Evolutionary conservation across 805 yeast genomes (phyloP), one percentile per base, ranked within the genome.

Genomic region (Lipomyces kockii): DNA sequence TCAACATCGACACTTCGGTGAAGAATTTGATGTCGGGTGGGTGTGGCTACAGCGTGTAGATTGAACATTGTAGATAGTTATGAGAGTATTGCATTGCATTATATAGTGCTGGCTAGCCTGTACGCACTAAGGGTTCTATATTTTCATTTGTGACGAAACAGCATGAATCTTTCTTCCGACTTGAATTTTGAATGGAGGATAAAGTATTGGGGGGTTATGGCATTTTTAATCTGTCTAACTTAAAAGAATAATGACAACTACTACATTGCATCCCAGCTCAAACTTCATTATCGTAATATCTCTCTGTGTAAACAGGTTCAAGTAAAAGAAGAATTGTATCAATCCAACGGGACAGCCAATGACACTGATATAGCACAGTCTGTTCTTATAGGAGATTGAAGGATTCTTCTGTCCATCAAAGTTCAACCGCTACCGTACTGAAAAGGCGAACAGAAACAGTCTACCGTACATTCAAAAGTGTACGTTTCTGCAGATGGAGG

Each of bases 291-390:
- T 7, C 20, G n/a, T 43, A 3, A 17, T 43, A 2, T 17, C 22
- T 43, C 49, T n/a, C n/a, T n/a, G n/a, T n/a, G 22, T n/a, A 43
- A 43, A 43, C 20, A 43, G 11, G 20, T 3, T 17, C 22, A 43
- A 6, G 25, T 14, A n/a, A 32, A 57, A 29, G 20, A 14, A 43
- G 11, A 39, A 52, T 59, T 66, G 64, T 66, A 63, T 66, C 69
- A 56, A 62, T 53, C 65, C 69, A 64, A 67, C 67, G 70, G 67
- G 70, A 67, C 70, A 67, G 65, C 27, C 67, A 58, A 35, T 34
- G 32, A 25, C 22, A n/a, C 58, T 25, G 39, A 29, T 46, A 22
- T 32, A 39, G 60, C 60, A n/a, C 46, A 56, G 69, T 52, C 68
- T 64, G 70, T 64, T 57, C 65, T 64, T 64, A 29, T 59, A 66